Evolutionary conservation across 192 early-diverging fungal genomes (phyloP), one percentile per base, ranked within the genome.

Genomic region (Mortierella hygrophila): DNA sequence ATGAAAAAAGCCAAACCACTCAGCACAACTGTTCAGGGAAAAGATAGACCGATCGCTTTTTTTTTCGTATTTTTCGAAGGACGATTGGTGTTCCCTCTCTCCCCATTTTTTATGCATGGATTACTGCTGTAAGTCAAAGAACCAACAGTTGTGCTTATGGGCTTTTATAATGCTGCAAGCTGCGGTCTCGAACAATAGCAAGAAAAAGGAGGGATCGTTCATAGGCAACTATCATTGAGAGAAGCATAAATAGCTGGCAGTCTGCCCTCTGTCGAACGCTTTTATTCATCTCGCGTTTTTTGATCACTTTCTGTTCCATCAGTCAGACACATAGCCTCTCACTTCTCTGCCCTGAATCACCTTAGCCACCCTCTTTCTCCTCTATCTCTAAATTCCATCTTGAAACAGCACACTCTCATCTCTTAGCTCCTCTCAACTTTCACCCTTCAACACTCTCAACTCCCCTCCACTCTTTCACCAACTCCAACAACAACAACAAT

Each of bases 401-500:
- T 49, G 38, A 5, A 6, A 16, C 10, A 49, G 47, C 47, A 26
- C 55, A n/a, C 55, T 57, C 55, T 10, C 55, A 57, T 26, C 16
- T 20, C 5, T 5, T 6, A 52, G 20, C 49, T 13, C 16, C 49
- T 52, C 49, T 21, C 3, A 52, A 52, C 49, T 52, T 21, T 52
- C 44, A 40, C 38, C 38, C 38, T 3, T 40, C 13, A 46, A 46
- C 44, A 11, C 10, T 46, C 44, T 46, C 44, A 46, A 32, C 63
- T 21, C 70, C 18, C 41, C 38, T 54, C 75, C 42, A 68, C 60
- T 68, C 46, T 52, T 54, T 32, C 63, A 21, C 11, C 40, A n/a
- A 68, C 35, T 8, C 65, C 37, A 78, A 38, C 52, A 20, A 70
- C 65, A 42, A n/a, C 41, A n/a, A 13, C 44, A 15, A 79, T 80